A percentile compares a stretch with the other conserved stretches of the same genome.
Evolutionary conservation across 2,329 filamentous ascomycete genomes (phyloP).

Genomic region (Colletotrichum lupini): DNA sequence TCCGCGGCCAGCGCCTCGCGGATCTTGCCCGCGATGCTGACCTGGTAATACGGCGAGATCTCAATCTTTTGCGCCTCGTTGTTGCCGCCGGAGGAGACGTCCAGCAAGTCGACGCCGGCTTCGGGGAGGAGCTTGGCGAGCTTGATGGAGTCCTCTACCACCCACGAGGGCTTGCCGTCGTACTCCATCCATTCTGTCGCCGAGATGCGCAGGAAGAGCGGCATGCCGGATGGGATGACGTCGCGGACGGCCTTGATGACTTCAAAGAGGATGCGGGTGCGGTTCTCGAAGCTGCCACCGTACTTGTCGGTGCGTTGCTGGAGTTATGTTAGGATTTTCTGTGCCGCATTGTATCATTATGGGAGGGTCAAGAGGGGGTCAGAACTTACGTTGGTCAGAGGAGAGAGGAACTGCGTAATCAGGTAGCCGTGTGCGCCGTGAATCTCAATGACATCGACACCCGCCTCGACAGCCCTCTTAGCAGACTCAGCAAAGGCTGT

Average conservation of each 20-base stretch:
- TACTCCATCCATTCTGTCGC: slow-evolving; percentile 72
- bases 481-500: slow-evolving; percentile 69
- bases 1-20: slow-evolving; percentile 70
- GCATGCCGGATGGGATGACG: slow-evolving; percentile 64
- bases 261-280: slow-evolving; percentile 69
- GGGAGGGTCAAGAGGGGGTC: background rate
- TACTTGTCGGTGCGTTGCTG: slow-evolving; percentile 71
- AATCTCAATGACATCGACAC: slow-evolving; percentile 81
- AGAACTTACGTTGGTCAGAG: slow-evolving; percentile 62
- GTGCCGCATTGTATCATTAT: background rate
- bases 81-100: slow-evolving; percentile 83
- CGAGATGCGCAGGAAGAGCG: slow-evolving; percentile 70
- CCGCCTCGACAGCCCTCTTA: slow-evolving; percentile 72
- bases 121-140: slow-evolving; percentile 78
- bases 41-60: slow-evolving; percentile 76
- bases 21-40: slow-evolving; percentile 76
- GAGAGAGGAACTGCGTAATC: slow-evolving; percentile 72
- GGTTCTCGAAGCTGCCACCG: slow-evolving; percentile 74
- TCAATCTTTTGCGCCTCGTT: slow-evolving; percentile 70
- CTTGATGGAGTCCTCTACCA: slow-evolving; percentile 72
- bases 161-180: slow-evolving; percentile 67
- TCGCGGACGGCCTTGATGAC: slow-evolving; percentile 61
- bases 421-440: slow-evolving; percentile 76
- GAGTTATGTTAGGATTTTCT: background rate
- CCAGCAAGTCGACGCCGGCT: slow-evolving; percentile 83